These are phyloP conservation scores for Cordyceps farinosa DNA, from an alignment of 2,329 filamentous ascomycete species.

Conservation along the genomic window DNA sequence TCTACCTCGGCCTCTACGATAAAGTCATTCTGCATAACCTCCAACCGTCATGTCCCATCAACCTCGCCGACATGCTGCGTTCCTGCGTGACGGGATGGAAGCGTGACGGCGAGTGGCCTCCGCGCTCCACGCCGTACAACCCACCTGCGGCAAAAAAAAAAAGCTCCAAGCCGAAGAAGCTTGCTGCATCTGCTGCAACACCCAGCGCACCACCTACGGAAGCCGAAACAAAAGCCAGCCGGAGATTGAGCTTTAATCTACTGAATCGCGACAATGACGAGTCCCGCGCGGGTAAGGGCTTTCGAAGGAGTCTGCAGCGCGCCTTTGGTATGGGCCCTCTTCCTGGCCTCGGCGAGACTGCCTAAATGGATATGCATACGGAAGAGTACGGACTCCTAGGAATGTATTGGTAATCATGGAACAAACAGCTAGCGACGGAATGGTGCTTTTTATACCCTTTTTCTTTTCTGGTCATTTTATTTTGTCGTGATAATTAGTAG, in stretches of 20 bases:
- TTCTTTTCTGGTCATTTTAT: not conserved
- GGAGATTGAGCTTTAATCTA: slow-evolving; percentile 48
- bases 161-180: slow-evolving; percentile 39
- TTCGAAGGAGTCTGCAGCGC: slow-evolving; percentile 45
- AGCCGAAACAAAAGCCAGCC: slow-evolving; percentile 29
- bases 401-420: not conserved
- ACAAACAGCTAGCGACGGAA: not conserved
- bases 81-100: slow-evolving; percentile 90
- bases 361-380: not conserved
- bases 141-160: slow-evolving; percentile 36
- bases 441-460: slow-evolving; percentile 4
- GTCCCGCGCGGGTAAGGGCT: slow-evolving; percentile 34
- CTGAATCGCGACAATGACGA: slow-evolving; percentile 39
- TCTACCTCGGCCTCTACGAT: slow-evolving; percentile 81
- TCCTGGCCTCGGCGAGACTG: slow-evolving; percentile 16
- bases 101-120: slow-evolving; percentile 89
- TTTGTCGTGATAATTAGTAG: not conserved
- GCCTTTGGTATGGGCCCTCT: slow-evolving; percentile 39
- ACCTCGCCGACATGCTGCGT: slow-evolving; percentile 74
- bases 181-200: slow-evolving; percentile 17
- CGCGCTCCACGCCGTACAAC: slow-evolving; percentile 42
- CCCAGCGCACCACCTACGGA: slow-evolving; percentile 20
- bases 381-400: not conserved
- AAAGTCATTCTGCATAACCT: slow-evolving; percentile 79
- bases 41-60: slow-evolving; percentile 83